phyloP scores from a whole-genome alignment of 768 basidiomycete species.

The Gymnopilus dilepis region DNA sequence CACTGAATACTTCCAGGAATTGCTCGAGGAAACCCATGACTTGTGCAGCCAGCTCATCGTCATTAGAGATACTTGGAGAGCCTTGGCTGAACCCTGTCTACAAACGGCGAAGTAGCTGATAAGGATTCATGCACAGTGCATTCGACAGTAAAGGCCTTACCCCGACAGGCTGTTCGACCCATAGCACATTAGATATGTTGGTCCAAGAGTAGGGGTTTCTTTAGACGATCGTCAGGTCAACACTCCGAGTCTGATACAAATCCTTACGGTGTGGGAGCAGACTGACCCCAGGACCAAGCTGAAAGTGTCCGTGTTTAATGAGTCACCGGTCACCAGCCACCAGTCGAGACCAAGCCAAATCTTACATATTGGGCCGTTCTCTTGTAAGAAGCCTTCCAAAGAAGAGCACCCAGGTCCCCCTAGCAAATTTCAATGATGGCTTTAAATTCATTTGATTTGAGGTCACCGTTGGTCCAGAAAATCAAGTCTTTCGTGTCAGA shows the following conservation, averaged over 20 bases:
- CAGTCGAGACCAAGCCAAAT: conserved; percentile 27
- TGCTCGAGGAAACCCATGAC: conserved; percentile 62
- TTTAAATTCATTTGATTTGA: background rate
- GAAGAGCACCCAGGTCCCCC: conserved; percentile 78
- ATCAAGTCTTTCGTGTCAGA: conserved; percentile 64
- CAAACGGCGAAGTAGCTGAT: background rate
- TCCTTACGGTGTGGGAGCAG: conserved; percentile 35
- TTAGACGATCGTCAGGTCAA: no score
- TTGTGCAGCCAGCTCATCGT: conserved; percentile 62
- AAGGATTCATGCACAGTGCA: background rate
- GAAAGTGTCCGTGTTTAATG: background rate
- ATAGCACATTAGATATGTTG: conserved; percentile 68
- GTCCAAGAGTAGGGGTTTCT: conserved; percentile 74
- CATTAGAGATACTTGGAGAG: conserved; percentile 59
- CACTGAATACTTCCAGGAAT: conserved; percentile 67
- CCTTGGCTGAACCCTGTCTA: conserved; percentile 78
- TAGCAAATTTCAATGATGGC: conserved; percentile 28
- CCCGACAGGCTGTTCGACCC: conserved; percentile 77
- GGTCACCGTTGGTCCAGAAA: conserved; percentile 60
- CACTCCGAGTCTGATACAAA: no score
- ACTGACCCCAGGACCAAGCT: conserved; percentile 60
- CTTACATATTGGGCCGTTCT: conserved; percentile 63
- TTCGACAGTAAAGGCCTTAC: conserved; percentile 26
- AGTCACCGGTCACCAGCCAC: no score
- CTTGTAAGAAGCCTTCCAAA: conserved; percentile 68